Conservation (phyloP, 495 filamentous ascomycete species). For the Friedmanniomyces simplex region DNA sequence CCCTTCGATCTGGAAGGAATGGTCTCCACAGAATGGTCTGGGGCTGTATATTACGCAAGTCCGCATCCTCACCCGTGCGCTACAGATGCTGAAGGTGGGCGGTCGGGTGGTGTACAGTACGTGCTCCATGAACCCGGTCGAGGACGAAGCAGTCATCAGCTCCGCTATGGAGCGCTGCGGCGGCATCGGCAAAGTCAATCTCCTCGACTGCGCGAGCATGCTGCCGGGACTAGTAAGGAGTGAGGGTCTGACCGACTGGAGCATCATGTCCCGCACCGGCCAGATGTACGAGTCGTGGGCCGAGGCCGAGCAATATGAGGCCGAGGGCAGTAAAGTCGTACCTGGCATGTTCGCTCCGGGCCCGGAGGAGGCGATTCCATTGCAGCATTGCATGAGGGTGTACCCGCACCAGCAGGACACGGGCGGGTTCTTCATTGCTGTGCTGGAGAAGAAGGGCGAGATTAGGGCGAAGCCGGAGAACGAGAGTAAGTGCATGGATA, state of each 20-base stretch:
- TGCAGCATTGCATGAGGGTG: constrained; percentile 82
- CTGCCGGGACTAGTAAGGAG: constrained; percentile 66
- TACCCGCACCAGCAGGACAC: constrained; percentile 95
- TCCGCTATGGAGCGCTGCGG: constrained; percentile 83
- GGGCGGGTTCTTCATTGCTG: constrained; percentile 92
- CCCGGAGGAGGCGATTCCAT: constrained; percentile 49
- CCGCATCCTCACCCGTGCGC: constrained; percentile 78
- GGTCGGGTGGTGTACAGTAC: constrained; percentile 94
- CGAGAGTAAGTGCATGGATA: constrained; percentile 44
- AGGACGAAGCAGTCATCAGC: constrained; percentile 90
- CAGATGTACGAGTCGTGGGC: constrained; percentile 66
- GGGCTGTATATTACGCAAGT: constrained; percentile 77
- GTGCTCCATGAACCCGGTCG: constrained; percentile 94
- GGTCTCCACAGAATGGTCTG: constrained; percentile 71
- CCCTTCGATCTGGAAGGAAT: constrained; percentile 83
- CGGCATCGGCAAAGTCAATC: constrained; percentile 65
- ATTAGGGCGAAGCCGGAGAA: constrained; percentile 74
- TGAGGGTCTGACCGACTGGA: constrained; percentile 66
- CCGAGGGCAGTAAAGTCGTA: constrained; percentile 47
- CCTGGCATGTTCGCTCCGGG: constrained; percentile 74
- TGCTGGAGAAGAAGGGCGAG: constrained; percentile 81
- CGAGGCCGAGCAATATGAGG: constrained; percentile 50
- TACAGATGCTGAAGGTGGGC: constrained; percentile 94
- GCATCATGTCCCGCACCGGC: constrained; percentile 74
- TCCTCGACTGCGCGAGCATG: constrained; percentile 69